A percentile compares a stretch with the other conserved stretches of the same genome.
These are phyloP conservation scores for Euptelea pleiosperma DNA, from an alignment of 164 flowering plant species.

Conservation along the genomic window DNA sequence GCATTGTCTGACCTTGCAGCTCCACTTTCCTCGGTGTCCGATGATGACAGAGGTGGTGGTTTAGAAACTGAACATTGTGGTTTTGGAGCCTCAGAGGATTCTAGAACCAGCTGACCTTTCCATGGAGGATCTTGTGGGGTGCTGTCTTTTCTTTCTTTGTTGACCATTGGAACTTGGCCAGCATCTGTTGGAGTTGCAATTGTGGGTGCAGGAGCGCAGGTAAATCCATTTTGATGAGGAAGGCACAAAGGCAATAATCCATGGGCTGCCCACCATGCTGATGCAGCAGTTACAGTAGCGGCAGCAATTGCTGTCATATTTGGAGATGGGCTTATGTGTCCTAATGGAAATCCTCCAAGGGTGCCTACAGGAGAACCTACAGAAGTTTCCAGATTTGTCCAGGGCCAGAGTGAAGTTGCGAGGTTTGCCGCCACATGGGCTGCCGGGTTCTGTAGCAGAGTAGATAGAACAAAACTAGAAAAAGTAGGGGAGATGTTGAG, in stretches of 20 bases:
- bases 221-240: slow-evolving; percentile 49
- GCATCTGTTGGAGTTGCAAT: slow-evolving; percentile 30
- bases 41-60: slow-evolving; percentile 37
- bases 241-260: slow-evolving; percentile 72
- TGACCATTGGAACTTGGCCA: slow-evolving; percentile 29
- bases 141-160: slow-evolving; percentile 26
- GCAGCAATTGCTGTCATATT: slow-evolving; percentile 77
- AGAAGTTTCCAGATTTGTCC: slow-evolving; percentile 38
- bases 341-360: slow-evolving; percentile 36
- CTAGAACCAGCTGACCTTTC: slow-evolving; percentile 38
- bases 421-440: slow-evolving; percentile 87
- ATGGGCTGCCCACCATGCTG: slow-evolving; percentile 98
- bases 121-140: slow-evolving; percentile 21
- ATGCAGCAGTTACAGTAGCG: slow-evolving; percentile 90
- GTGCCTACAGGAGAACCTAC: slow-evolving; percentile 32
- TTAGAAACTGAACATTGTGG: slow-evolving; percentile 44
- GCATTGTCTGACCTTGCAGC: slow-evolving; percentile 24
- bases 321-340: slow-evolving; percentile 39
- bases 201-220: slow-evolving; percentile 41
- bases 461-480: slow-evolving; percentile 57
- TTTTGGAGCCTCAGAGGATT: slow-evolving; percentile 41
- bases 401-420: slow-evolving; percentile 74
- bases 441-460: slow-evolving; percentile 76
- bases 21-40: slow-evolving; percentile 56
- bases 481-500: slow-evolving; percentile 56